These are phyloP conservation scores for Solanum hybrid DNA, from an alignment of 305 asterid genomes.

Conservation along the genomic window DNA sequence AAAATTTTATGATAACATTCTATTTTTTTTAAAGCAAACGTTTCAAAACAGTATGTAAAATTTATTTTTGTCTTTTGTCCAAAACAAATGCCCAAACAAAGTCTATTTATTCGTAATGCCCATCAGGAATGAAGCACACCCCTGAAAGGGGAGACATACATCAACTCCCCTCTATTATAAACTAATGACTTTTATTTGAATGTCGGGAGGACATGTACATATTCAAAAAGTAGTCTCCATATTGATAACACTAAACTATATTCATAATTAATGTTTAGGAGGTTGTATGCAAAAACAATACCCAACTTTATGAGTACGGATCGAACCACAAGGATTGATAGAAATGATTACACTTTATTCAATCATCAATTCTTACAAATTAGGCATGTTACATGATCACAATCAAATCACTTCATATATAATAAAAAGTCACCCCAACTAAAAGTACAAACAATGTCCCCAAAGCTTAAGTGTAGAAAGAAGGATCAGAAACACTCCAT, in stretches of 20 bases:
- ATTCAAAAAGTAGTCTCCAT: neutral
- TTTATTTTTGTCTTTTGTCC: neutral
- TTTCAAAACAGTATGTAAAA: neutral
- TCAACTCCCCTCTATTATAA: neutral
- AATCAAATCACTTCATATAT: neutral
- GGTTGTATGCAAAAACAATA: neutral
- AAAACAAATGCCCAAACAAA: too few relatives aligned
- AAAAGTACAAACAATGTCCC: neutral
- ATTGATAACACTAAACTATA: neutral
- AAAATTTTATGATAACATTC: neutral
- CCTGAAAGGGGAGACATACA: neutral
- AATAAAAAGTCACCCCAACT: neutral
- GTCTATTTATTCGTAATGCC: neutral
- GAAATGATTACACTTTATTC: neutral
- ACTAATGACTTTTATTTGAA: neutral
- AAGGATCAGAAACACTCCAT: neutral
- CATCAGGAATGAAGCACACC: neutral
- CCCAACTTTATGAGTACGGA: neutral
- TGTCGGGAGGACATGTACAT: neutral
- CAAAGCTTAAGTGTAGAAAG: neutral
- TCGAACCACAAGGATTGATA: neutral
- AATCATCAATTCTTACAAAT: neutral
- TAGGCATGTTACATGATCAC: neutral
- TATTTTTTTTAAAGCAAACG: too few relatives aligned
- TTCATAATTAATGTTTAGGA: neutral